phyloP scores from a whole-genome alignment of 1,284 basidiomycete genomes.

The Fomitiporia mediterranea region DNA sequence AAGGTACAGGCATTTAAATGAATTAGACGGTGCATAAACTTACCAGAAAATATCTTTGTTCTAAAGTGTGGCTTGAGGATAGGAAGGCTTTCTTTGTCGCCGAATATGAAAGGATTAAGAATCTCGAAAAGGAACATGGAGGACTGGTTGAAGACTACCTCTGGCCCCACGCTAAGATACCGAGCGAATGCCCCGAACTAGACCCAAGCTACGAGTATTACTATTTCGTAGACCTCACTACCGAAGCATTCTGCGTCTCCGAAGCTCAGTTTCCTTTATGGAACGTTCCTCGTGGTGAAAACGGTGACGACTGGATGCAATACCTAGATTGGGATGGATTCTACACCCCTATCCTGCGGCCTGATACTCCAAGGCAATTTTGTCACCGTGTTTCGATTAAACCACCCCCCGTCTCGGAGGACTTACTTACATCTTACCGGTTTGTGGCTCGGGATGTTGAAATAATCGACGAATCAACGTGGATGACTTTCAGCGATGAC shows the following conservation, averaged over 20 bases:
- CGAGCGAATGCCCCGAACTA: no score
- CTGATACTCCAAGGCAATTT: neutral
- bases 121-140: no score
- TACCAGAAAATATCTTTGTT: no score
- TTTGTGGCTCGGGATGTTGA: no score
- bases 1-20: no score
- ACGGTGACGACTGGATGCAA: neutral
- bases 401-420: neutral
- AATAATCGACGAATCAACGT: no score
- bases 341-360: neutral
- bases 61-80: no score
- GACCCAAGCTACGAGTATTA: neutral
- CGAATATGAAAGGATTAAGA: no score
- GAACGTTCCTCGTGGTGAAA: slow-evolving; percentile 7
- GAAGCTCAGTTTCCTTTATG: neutral
- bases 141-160: no score
- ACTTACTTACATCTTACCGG: neutral
- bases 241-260: neutral
- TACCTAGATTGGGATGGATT: slow-evolving; percentile 5
- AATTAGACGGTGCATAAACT: no score
- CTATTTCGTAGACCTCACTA: slow-evolving; percentile 1
- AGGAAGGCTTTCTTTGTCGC: no score
- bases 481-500: neutral
- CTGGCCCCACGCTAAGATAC: no score
- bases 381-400: neutral